Percentiles rank a stretch among this genome's conserved stretches.
phyloP scores from a whole-genome alignment of 1,284 basidiomycete genomes.

The Pseudozyma hubeiensis region DNA sequence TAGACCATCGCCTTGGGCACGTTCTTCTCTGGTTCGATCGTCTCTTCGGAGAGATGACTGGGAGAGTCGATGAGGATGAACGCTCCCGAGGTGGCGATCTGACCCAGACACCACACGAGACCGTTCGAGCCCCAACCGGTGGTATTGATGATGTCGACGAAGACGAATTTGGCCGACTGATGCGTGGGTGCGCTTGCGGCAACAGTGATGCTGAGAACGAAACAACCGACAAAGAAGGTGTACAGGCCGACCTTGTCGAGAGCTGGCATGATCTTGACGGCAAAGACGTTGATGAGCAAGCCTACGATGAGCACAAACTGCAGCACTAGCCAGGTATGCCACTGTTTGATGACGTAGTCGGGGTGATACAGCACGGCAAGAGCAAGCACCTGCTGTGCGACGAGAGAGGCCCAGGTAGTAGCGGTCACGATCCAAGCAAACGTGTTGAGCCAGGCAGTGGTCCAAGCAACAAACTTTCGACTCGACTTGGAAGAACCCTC shows the following conservation, averaged over 20 bases:
- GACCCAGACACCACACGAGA: conserved; percentile 29
- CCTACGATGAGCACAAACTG: conserved; percentile 27
- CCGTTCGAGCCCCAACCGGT: conserved; percentile 32
- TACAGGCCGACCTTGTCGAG: conserved; percentile 32
- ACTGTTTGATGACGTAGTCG: conserved; percentile 38
- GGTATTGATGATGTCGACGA: conserved; percentile 36
- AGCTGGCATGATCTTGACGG: conserved; percentile 34
- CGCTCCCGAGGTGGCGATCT: conserved; percentile 33
- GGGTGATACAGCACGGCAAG: conserved; percentile 33
- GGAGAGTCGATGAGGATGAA: conserved; percentile 40
- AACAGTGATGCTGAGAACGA: conserved; percentile 38
- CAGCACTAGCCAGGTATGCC: conserved; percentile 34
- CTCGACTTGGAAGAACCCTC: conserved; percentile 29
- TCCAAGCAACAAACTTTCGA: conserved; percentile 38
- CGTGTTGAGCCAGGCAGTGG: conserved; percentile 38
- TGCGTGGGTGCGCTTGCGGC: conserved; percentile 26
- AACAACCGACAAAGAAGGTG: conserved; percentile 33
- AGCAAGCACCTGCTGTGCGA: conserved; percentile 31
- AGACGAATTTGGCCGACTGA: conserved; percentile 33
- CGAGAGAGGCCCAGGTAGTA: conserved; percentile 32
- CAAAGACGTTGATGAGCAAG: conserved; percentile 29
- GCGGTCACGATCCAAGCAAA: conserved; percentile 39
- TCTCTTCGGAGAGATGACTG: conserved; percentile 37
- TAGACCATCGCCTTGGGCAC: conserved; percentile 43
- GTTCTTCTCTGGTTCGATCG: conserved; percentile 36